Conservation (phyloP, 768 basidiomycete species). For the Termitomyces sp. region DNA sequence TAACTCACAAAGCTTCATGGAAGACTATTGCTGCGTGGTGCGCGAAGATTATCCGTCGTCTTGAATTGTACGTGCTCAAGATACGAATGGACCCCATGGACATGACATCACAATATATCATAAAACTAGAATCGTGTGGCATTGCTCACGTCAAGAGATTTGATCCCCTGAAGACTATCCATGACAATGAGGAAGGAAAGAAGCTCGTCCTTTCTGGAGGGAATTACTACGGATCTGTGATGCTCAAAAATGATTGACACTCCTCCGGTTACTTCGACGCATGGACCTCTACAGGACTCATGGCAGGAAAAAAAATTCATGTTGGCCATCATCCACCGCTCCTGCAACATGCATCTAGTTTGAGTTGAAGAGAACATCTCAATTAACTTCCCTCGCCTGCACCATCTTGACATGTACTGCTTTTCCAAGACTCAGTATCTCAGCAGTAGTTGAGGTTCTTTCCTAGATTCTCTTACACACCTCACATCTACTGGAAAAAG, state of each 20-base stretch:
- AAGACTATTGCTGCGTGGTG: not conserved
- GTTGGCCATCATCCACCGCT: not conserved
- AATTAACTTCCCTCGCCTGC: not conserved
- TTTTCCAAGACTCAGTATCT: too few species aligned
- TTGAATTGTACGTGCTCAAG: not conserved
- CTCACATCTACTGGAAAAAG: not conserved
- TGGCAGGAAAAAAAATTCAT: not conserved
- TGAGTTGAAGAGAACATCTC: not conserved
- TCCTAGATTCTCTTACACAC: not conserved
- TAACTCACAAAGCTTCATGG: not conserved
- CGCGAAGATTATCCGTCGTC: not conserved
- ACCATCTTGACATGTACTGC: not conserved
- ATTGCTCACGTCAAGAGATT: not conserved
- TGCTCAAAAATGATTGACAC: not conserved
- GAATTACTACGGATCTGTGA: not conserved
- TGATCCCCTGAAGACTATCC: not conserved
- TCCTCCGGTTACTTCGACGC: not conserved
- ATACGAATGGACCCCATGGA: not conserved
- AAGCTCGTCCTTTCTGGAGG: not conserved
- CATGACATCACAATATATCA: conserved; percentile 1
- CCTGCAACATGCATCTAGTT: not conserved
- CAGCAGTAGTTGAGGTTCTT: not conserved
- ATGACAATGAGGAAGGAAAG: not conserved
- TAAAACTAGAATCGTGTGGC: conserved; percentile 1
- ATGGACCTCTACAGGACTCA: not conserved